These are phyloP conservation scores for Dichomitus squalens DNA, from an alignment of 1,284 basidiomycete genomes.

Conservation along the genomic window DNA sequence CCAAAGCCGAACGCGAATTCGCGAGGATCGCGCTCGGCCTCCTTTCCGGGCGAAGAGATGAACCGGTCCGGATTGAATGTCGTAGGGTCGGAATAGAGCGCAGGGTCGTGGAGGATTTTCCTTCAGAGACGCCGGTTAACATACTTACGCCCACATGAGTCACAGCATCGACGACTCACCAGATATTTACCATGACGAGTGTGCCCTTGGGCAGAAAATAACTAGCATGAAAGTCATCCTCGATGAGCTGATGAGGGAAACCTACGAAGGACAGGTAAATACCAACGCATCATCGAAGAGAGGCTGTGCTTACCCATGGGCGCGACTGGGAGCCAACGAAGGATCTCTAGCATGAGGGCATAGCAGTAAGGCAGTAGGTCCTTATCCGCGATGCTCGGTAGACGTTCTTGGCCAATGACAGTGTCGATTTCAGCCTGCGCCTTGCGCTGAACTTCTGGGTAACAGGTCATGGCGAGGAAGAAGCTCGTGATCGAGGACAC, in stretches of 20 bases:
- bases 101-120: conserved; percentile 34
- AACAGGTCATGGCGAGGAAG: conserved; percentile 33
- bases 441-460: conserved; percentile 33
- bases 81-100: conserved; percentile 30
- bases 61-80: conserved; percentile 35
- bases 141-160: background rate
- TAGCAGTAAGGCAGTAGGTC: conserved; percentile 33
- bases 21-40: conserved; percentile 26
- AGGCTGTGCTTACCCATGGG: conserved; percentile 25
- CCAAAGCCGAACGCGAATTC: conserved; percentile 31
- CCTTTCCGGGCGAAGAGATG: conserved; percentile 15
- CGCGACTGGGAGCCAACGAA: conserved; percentile 32
- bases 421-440: conserved; percentile 35
- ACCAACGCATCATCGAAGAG: background rate
- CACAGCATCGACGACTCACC: conserved; percentile 8
- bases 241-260: conserved; percentile 28
- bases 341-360: conserved; percentile 31
- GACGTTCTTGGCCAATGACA: conserved; percentile 29
- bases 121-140: conserved; percentile 9
- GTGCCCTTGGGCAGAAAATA: conserved; percentile 34
- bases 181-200: conserved; percentile 29
- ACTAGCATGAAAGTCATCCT: conserved; percentile 33
- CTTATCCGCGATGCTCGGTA: conserved; percentile 30
- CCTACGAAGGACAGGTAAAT: conserved; percentile 9
- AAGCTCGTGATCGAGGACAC: conserved; percentile 31